Conservation (phyloP, 2,329 filamentous ascomycete genomes). For the Talaromyces sp. region DNA sequence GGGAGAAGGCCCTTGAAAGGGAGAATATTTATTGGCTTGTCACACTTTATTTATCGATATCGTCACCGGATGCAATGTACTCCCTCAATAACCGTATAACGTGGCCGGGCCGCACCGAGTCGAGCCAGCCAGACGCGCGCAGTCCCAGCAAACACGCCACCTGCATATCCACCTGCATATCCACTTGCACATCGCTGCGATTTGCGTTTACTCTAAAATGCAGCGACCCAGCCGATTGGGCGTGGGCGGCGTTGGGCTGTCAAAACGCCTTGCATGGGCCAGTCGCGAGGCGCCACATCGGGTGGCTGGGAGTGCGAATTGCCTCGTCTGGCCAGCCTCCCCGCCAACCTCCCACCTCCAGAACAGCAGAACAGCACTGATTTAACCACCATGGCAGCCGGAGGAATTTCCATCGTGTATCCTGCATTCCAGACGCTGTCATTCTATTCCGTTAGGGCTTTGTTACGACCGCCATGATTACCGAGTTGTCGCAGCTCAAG, state of each 20-base stretch:
- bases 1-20: not conserved
- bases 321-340: not conserved
- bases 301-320: slow-evolving; percentile 11
- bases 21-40: not conserved
- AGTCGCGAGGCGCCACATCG: slow-evolving; percentile 7
- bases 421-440: slow-evolving; percentile 8
- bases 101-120: slow-evolving; percentile 9
- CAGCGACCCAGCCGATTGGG: not conserved
- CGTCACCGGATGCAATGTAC: too few relatives aligned
- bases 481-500: slow-evolving; percentile 26
- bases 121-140: not conserved
- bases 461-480: slow-evolving; percentile 21
- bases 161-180: not conserved
- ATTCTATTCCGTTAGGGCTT: slow-evolving; percentile 14
- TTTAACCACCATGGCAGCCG: slow-evolving; percentile 1
- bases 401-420: not conserved
- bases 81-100: not conserved
- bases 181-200: not conserved
- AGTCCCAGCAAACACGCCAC: not conserved
- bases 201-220: not conserved
- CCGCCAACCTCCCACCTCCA: slow-evolving; percentile 10
- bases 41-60: not conserved
- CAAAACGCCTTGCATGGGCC: slow-evolving; percentile 8
- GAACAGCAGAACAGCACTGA: not conserved
- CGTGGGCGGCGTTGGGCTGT: not conserved